phyloP scores from a whole-genome alignment of 805 yeast genomes.

The Cyberlindnera suaveolens region DNA sequence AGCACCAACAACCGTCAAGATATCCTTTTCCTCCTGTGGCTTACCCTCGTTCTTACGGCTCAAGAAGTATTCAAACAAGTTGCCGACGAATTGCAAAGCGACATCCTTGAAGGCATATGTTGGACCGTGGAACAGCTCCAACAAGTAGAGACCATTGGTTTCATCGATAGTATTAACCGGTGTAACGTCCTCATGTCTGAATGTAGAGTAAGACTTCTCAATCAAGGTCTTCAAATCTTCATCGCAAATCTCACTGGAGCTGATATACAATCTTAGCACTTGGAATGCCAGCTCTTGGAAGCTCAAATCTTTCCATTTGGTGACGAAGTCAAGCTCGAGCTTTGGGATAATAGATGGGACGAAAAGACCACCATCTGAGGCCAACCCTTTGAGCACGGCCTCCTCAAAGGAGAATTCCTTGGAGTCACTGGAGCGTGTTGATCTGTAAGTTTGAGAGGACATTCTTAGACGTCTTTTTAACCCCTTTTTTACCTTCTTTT shows the following conservation, averaged over 20 bases:
- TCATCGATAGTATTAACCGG: constrained; percentile 65
- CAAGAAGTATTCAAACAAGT: constrained; percentile 88
- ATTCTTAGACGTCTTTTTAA: background rate
- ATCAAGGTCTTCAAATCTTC: constrained; percentile 61
- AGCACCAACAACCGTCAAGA: constrained; percentile 96
- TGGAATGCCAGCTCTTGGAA: constrained; percentile 86
- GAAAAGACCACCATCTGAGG: constrained; percentile 94
- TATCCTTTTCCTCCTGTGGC: constrained; percentile 57
- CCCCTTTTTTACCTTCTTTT: too few species aligned
- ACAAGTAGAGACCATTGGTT: constrained; percentile 55
- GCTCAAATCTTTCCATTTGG: constrained; percentile 64
- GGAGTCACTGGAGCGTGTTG: constrained; percentile 58
- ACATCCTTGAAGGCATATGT: constrained; percentile 99
- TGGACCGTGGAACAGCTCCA: constrained; percentile 98
- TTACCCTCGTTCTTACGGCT: constrained; percentile 59
- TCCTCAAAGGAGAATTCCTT: constrained; percentile 67
- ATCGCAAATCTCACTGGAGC: constrained; percentile 64
- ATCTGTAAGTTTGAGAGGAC: constrained; percentile 61
- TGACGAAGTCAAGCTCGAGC: constrained; percentile 45
- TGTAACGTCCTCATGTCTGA: constrained; percentile 82
- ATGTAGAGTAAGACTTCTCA: constrained; percentile 76
- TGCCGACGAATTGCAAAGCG: constrained; percentile 96
- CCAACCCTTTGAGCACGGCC: constrained; percentile 84
- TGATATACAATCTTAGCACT: constrained; percentile 75
- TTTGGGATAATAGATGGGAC: constrained; percentile 80